These are phyloP conservation scores for Diaporthe capsici DNA, from an alignment of 2,329 filamentous ascomycete genomes.

Conservation along the genomic window DNA sequence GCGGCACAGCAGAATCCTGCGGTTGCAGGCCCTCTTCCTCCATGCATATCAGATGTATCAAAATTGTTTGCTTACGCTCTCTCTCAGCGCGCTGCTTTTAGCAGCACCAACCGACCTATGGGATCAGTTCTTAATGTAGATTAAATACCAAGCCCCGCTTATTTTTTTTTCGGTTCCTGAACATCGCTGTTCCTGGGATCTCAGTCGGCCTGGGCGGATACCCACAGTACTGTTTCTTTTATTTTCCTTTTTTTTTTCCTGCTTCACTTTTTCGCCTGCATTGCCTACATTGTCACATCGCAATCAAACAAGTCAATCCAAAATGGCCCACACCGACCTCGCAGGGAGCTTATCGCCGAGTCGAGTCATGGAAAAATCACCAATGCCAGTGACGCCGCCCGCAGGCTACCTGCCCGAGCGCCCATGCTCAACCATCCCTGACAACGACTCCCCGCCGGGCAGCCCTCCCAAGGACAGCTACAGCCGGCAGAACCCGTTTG, in stretches of 20 bases:
- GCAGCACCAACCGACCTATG: conserved; percentile 7
- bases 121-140: neutral
- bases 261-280: neutral
- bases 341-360: neutral
- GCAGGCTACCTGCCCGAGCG: conserved; percentile 38
- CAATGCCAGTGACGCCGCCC: conserved; percentile 23
- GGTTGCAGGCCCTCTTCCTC: conserved; percentile 13
- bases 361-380: conserved; percentile 35
- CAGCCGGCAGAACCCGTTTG: conserved; percentile 12
- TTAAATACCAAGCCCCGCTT: conserved; percentile 25
- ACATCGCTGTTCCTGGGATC: neutral
- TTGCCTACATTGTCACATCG: neutral
- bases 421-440: conserved; percentile 21
- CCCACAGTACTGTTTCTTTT: neutral
- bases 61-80: neutral
- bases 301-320: neutral
- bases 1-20: conserved; percentile 27
- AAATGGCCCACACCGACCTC: conserved; percentile 3
- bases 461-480: conserved; percentile 11
- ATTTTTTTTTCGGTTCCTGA: neutral
- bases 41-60: conserved; percentile 25
- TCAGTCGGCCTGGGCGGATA: neutral
- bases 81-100: conserved; percentile 11
- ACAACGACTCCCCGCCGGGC: neutral
- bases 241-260: too few relatives aligned